Conservation (phyloP, 1,284 basidiomycete species). For the Irpex sp. region DNA sequence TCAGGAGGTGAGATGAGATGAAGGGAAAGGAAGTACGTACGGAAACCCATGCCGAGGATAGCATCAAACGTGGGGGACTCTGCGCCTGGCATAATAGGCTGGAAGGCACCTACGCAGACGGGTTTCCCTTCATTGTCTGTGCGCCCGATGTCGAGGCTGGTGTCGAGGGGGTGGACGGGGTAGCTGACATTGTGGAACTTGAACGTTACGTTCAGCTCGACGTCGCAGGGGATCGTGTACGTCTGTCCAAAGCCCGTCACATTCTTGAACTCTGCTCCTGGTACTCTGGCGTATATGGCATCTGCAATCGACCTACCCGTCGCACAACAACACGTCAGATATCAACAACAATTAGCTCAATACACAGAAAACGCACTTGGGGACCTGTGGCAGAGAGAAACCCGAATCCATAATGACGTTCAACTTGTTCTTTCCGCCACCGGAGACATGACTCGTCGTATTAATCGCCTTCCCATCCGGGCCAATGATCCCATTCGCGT, state of each 20-base stretch:
- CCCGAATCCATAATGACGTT: slow-evolving; percentile 67
- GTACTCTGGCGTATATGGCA: slow-evolving; percentile 51
- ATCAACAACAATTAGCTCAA: no score
- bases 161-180: slow-evolving; percentile 64
- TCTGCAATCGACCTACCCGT: slow-evolving; percentile 39
- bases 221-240: slow-evolving; percentile 57
- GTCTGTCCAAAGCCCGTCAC: slow-evolving; percentile 40
- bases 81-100: slow-evolving; percentile 56
- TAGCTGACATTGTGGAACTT: slow-evolving; percentile 47
- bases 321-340: no score
- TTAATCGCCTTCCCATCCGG: slow-evolving; percentile 42
- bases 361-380: slow-evolving; percentile 35
- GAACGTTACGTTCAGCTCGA: slow-evolving; percentile 62
- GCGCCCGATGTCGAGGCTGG: slow-evolving; percentile 31
- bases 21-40: slow-evolving; percentile 36
- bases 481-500: slow-evolving; percentile 34
- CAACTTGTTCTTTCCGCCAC: slow-evolving; percentile 40
- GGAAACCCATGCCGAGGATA: slow-evolving; percentile 77
- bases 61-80: slow-evolving; percentile 57
- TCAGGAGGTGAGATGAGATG: neutral
- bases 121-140: slow-evolving; percentile 19
- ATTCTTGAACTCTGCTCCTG: slow-evolving; percentile 46
- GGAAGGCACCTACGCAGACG: slow-evolving; percentile 44
- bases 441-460: slow-evolving; percentile 33
- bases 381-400: slow-evolving; percentile 64